These are phyloP conservation scores for Pseudocercospora macadamiae DNA, from an alignment of 2,329 filamentous ascomycete species.

Conservation along the genomic window DNA sequence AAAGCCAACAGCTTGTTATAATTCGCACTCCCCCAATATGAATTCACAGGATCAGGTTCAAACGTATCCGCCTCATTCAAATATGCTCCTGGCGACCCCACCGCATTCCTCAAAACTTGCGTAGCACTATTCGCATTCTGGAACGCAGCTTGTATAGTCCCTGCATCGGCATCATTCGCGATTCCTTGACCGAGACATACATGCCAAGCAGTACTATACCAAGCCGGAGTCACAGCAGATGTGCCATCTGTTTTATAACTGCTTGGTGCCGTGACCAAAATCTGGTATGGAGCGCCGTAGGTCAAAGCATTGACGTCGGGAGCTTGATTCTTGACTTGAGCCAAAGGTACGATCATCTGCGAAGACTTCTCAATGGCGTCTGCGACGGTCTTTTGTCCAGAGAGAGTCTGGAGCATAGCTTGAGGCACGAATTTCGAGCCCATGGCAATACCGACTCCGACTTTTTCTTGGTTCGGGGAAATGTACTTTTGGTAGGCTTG, in stretches of 20 bases:
- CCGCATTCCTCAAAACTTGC: slow-evolving; percentile 13
- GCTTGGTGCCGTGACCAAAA: slow-evolving; percentile 23
- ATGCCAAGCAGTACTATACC: slow-evolving; percentile 23
- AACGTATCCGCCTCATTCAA: slow-evolving; percentile 27
- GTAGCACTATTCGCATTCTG: slow-evolving; percentile 15
- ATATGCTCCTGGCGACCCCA: slow-evolving; percentile 19
- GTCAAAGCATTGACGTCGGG: slow-evolving; percentile 11
- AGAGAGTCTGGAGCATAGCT: neutral
- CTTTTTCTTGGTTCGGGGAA: slow-evolving; percentile 23
- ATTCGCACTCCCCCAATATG: slow-evolving; percentile 25
- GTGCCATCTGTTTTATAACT: slow-evolving; percentile 20
- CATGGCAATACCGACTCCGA: slow-evolving; percentile 8
- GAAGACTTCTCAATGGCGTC: neutral
- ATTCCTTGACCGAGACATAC: slow-evolving; percentile 13
- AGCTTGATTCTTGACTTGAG: neutral
- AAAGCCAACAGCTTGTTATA: slow-evolving; percentile 21
- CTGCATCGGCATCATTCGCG: slow-evolving; percentile 17
- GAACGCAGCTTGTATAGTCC: slow-evolving; percentile 17
- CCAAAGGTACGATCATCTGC: slow-evolving; percentile 5
- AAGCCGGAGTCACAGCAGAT: slow-evolving; percentile 25
- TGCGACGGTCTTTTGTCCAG: neutral
- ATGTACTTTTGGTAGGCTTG: slow-evolving; percentile 25
- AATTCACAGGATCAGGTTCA: slow-evolving; percentile 16
- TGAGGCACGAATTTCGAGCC: neutral
- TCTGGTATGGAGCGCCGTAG: slow-evolving; percentile 22